A percentile compares a stretch with the other conserved stretches of the same genome.
Conservation (phyloP, 805 yeast species). For the Candida nanaspora region DNA sequence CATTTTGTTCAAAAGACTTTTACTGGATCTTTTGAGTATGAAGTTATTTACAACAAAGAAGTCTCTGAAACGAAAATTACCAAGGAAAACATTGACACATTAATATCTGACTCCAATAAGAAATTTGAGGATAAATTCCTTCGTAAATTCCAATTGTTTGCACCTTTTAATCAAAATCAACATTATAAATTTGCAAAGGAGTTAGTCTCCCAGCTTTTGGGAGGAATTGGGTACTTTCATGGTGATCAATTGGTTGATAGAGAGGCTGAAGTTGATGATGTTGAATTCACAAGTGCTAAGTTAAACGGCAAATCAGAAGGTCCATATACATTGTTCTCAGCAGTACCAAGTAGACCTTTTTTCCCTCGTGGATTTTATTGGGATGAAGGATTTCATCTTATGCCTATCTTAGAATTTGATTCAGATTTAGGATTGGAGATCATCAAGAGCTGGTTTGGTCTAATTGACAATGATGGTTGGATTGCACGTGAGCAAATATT, state of each 20-base stretch:
- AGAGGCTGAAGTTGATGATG: conserved; percentile 58
- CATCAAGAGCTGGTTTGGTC: conserved; percentile 76
- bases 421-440: conserved; percentile 75
- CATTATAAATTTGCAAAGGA: conserved; percentile 64
- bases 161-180: conserved; percentile 42
- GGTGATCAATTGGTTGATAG: conserved; percentile 83
- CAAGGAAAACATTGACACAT: conserved; percentile 28
- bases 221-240: conserved; percentile 83
- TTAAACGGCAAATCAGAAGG: conserved; percentile 58
- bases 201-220: conserved; percentile 72
- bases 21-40: conserved; percentile 70
- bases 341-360: conserved; percentile 88
- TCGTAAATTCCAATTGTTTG: conserved; percentile 38
- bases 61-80: conserved; percentile 32
- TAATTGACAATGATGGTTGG: conserved; percentile 92
- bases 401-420: conserved; percentile 79
- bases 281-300: conserved; percentile 49
- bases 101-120: conserved; percentile 25
- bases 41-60: conserved; percentile 50
- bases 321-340: conserved; percentile 68
- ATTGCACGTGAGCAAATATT: conserved; percentile 92
- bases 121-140: conserved; percentile 48
- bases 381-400: conserved; percentile 96
- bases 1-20: conserved; percentile 76
- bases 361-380: conserved; percentile 97